These are phyloP conservation scores for Annulohypoxylon maeteangense DNA, from an alignment of 495 filamentous ascomycete species.

Conservation along the genomic window DNA sequence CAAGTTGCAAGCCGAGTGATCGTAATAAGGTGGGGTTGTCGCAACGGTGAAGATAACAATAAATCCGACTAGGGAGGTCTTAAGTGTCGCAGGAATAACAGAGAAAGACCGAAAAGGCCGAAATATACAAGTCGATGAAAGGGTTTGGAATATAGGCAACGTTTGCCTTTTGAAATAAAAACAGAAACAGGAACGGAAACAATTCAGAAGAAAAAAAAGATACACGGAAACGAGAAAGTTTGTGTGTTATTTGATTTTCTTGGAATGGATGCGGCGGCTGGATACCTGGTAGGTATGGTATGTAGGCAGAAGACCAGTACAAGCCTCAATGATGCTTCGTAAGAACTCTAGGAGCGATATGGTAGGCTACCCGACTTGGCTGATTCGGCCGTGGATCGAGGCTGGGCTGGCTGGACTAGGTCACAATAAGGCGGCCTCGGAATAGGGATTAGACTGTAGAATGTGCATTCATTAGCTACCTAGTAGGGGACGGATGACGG, in stretches of 20 bases:
- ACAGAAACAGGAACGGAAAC: background rate
- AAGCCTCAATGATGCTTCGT: constrained; percentile 39
- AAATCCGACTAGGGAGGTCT: constrained; percentile 37
- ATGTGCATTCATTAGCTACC: constrained; percentile 21
- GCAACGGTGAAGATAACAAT: constrained; percentile 46
- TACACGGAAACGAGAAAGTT: constrained; percentile 18
- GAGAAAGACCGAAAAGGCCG: constrained; percentile 1
- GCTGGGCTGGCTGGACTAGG: constrained; percentile 21
- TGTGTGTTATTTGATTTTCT: constrained; percentile 24
- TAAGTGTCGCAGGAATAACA: constrained; percentile 20
- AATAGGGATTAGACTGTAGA: constrained; percentile 32
- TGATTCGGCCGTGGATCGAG: constrained; percentile 33
- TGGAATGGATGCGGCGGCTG: constrained; percentile 3
- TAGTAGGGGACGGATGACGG: background rate
- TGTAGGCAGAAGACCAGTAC: constrained; percentile 31
- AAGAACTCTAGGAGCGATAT: constrained; percentile 23
- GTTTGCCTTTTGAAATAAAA: constrained; percentile 12
- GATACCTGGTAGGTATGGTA: background rate
- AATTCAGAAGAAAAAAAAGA: constrained; percentile 9
- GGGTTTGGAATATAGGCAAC: background rate
- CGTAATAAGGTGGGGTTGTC: constrained; percentile 46
- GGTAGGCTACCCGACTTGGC: constrained; percentile 23
- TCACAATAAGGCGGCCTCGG: constrained; percentile 21
- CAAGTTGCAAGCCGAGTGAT: constrained; percentile 36
- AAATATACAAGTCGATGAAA: constrained; percentile 10